Percentiles rank a stretch among this genome's conserved stretches.
Evolutionary conservation across 2,329 filamentous ascomycete species (phyloP).

Genomic region (Alternaria sp.): DNA sequence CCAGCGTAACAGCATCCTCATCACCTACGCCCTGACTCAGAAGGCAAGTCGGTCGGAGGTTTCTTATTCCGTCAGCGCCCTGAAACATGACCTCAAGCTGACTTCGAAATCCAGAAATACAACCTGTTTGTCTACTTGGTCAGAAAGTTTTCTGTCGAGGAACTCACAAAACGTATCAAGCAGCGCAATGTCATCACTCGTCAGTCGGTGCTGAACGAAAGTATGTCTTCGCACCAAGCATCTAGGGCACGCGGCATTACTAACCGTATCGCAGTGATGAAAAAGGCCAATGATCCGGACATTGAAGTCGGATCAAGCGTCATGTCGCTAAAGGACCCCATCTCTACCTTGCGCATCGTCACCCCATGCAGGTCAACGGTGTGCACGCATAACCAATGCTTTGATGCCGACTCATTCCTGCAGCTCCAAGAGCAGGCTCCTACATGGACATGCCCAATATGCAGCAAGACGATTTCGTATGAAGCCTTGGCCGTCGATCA

Average conservation of each 20-base stretch:
- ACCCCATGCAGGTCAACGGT: constrained; percentile 79
- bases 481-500: constrained; percentile 87
- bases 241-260: not conserved
- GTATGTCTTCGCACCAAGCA: constrained; percentile 56
- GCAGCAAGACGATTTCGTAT: constrained; percentile 82
- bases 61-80: constrained; percentile 26
- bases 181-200: constrained; percentile 77
- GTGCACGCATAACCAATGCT: constrained; percentile 93
- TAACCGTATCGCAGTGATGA: constrained; percentile 67
- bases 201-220: constrained; percentile 81
- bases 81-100: constrained; percentile 17
- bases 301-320: constrained; percentile 88
- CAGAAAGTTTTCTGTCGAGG: constrained; percentile 72
- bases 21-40: constrained; percentile 90
- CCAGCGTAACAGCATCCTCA: constrained; percentile 79
- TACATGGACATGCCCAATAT: constrained; percentile 95
- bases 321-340: constrained; percentile 89
- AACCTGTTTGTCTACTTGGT: constrained; percentile 77
- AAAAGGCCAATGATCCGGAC: constrained; percentile 83
- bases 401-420: constrained; percentile 90
- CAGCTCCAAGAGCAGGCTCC: constrained; percentile 95
- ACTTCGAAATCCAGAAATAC: constrained; percentile 48
- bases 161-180: constrained; percentile 74
- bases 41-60: constrained; percentile 68
- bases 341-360: constrained; percentile 83